Conservation (phyloP, 73 alveolate genomes). For the Effrenium voratum region DNA sequence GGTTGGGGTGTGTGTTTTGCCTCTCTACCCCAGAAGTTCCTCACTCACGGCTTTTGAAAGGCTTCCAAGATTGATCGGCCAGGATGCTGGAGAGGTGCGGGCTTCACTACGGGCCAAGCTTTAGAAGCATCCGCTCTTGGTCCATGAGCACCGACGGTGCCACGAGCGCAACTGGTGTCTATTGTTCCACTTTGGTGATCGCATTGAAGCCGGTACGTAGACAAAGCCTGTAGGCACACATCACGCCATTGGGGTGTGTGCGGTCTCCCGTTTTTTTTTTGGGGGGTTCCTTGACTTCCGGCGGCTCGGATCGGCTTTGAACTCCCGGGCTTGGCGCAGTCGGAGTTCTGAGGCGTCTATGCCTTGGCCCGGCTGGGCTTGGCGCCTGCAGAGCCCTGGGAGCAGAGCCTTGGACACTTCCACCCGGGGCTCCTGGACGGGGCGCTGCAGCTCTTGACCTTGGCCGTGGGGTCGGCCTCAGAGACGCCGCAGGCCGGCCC, state of each 20-base stretch:
- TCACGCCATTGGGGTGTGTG: too few relatives aligned
- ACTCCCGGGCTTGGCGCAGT: neutral
- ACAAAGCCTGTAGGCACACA: too few relatives aligned
- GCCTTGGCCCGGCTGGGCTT: neutral
- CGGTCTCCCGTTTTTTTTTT: too few relatives aligned
- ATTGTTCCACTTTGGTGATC: too few relatives aligned
- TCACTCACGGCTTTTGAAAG: neutral
- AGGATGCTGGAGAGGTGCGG: slow-evolving; percentile 10
- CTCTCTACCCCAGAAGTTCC: neutral
- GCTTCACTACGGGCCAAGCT: slow-evolving; percentile 84
- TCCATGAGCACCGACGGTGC: too few relatives aligned
- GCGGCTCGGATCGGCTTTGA: too few relatives aligned
- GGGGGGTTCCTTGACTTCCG: too few relatives aligned
- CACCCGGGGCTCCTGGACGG: slow-evolving; percentile 85
- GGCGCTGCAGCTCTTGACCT: slow-evolving; percentile 48
- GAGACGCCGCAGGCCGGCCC: too few relatives aligned
- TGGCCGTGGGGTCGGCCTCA: too few relatives aligned
- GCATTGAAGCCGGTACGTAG: too few relatives aligned
- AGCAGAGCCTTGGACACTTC: neutral
- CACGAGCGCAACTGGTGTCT: too few relatives aligned
- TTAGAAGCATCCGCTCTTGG: slow-evolving; percentile 48
- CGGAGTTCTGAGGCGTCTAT: neutral
- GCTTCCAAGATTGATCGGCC: neutral
- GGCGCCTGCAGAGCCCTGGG: neutral
- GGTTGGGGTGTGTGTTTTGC: neutral